Evolutionary conservation across 1,139 yeast species (phyloP).

Genomic region (Taphrina wiesneri): DNA sequence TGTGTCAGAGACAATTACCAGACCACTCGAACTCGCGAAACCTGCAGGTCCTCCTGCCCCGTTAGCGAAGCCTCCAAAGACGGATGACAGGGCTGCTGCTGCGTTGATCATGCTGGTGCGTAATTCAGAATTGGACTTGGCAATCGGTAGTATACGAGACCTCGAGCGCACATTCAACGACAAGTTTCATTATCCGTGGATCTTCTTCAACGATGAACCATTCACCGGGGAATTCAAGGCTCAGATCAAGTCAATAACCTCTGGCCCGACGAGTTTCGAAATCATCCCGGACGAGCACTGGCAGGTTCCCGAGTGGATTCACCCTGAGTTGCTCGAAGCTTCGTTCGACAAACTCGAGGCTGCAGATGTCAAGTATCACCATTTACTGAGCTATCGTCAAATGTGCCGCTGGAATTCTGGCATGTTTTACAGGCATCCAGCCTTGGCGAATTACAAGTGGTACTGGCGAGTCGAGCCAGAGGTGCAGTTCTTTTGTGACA

Average conservation of each 20-base stretch:
- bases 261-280: conserved; percentile 66
- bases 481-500: conserved; percentile 72
- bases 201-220: conserved; percentile 68
- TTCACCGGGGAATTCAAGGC: conserved; percentile 55
- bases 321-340: conserved; percentile 63
- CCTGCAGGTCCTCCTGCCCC: not conserved
- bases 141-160: conserved; percentile 61
- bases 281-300: conserved; percentile 65
- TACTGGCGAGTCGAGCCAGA: conserved; percentile 97
- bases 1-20: not conserved
- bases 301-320: conserved; percentile 71
- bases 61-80: conserved; percentile 19
- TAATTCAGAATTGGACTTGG: conserved; percentile 61
- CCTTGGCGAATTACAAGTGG: conserved; percentile 71
- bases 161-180: conserved; percentile 73
- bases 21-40: not conserved
- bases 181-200: conserved; percentile 71
- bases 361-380: conserved; percentile 61
- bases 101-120: conserved; percentile 31
- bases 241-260: conserved; percentile 51
- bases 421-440: conserved; percentile 76
- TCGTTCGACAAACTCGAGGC: conserved; percentile 54
- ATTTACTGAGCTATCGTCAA: conserved; percentile 65
- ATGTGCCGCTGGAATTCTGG: conserved; percentile 95
- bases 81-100: conserved; percentile 15